Base-by-base conservation (phyloP, 306 rosid species). In the Luffa aegyptiaca region DNA sequence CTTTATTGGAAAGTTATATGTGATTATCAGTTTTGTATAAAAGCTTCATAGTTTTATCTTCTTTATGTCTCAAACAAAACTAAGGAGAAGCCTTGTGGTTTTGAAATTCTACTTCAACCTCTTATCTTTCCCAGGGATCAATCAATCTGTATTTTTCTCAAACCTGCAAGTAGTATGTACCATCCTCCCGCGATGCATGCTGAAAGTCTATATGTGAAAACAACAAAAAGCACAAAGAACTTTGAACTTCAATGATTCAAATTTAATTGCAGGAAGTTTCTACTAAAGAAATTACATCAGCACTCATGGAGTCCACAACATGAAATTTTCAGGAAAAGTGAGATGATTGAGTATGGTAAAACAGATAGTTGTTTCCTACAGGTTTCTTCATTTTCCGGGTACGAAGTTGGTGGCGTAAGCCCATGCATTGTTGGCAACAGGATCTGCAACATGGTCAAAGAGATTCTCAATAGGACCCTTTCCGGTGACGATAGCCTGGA, bases 401-500 rank as follows among this genome's bases (percentile, higher is more conserved):
- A 88, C 93, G 6, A 95, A 95, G 96, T 92, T 95, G 74, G 97
- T 92, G 61, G 98, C 97, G 39, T 80, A 95, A 44, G 97, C 97
- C 97, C 97, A 93, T 14, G 98, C 98, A 65, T 93, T 91, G 91
- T 91, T 91, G 84, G 98, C 83, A 11, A 91, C 97, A 10, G 95
- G 98, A 35, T 92, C 98, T 56, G 97, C 98, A 59, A 92, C 33
- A 39, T 92, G 97, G 90, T 92, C 97, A 7, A 0, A 84, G 18
- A 92, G 97, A 88, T 92, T 92, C 89, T 92, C 97, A 59, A 92
- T 68, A 0, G 97, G 98, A 5, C 98, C 98, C 76, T 94, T 94
- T 59, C 97, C 98, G 0, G 97, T 95, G 8, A 95, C 97, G 75
- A 95, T 95, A 48, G 98, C 97, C 86, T 95, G 98, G 79, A 95